Conservation (phyloP, 345 rosid species). For the Camelina neglecta region DNA sequence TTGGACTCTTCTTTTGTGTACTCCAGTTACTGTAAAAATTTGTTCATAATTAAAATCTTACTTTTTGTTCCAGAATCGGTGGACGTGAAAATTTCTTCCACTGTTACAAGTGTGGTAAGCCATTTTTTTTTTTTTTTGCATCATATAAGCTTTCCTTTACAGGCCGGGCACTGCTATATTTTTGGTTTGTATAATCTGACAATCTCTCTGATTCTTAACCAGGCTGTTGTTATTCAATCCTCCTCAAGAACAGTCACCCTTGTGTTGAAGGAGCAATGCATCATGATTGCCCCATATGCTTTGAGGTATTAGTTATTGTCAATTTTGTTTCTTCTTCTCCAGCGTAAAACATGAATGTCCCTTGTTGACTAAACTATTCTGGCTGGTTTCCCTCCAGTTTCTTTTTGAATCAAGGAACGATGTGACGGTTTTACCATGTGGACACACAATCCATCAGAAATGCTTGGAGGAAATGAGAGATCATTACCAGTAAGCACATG, state of each 20-base stretch:
- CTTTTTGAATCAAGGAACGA: conserved; percentile 75
- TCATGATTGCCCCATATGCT: conserved; percentile 91
- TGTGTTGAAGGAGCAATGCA: conserved; percentile 99
- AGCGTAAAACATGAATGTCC: neutral
- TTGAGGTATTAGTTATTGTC: conserved; percentile 59
- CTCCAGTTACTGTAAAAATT: neutral
- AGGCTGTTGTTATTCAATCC: conserved; percentile 91
- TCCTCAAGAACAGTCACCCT: conserved; percentile 72
- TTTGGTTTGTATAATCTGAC: conserved; percentile 11
- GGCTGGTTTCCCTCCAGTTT: conserved; percentile 55
- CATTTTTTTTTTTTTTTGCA: neutral
- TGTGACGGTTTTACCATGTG: conserved; percentile 82
- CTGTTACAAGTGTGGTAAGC: conserved; percentile 87
- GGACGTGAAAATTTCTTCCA: conserved; percentile 89
- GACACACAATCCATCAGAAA: conserved; percentile 79
- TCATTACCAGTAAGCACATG: conserved; percentile 68
- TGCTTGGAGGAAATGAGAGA: conserved; percentile 87
- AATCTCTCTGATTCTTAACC: neutral
- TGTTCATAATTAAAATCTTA: neutral
- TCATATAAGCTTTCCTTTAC: neutral
- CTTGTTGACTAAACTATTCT: neutral
- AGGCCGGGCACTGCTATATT: neutral
- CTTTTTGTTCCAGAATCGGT: conserved; percentile 62
- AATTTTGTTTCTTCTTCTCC: neutral
- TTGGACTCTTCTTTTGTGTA: conserved; percentile 2